These are phyloP conservation scores for Trypanosoma cruzi DNA, from an alignment of 208 protist genomes.

Conservation along the genomic window DNA sequence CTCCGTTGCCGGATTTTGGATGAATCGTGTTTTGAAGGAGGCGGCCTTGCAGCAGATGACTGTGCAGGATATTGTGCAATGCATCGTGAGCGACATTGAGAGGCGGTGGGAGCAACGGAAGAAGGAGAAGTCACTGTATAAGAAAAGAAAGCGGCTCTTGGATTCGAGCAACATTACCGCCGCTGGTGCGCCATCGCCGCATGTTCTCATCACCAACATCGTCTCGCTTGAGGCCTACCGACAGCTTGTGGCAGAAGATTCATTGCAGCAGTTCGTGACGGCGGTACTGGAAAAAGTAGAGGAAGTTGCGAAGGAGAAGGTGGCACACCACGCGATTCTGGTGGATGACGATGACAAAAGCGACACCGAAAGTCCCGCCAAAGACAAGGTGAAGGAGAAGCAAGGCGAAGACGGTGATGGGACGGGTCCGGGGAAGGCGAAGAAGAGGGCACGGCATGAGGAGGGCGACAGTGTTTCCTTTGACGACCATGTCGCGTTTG, in stretches of 20 bases:
- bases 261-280: conserved; percentile 30
- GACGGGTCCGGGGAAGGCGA: background rate
- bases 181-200: conserved; percentile 48
- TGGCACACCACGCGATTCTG: conserved; percentile 34
- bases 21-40: conserved; percentile 81
- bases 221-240: conserved; percentile 31
- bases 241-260: conserved; percentile 12
- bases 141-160: conserved; percentile 69
- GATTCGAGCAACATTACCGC: conserved; percentile 24
- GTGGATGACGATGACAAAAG: conserved; percentile 38
- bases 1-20: conserved; percentile 67
- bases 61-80: conserved; percentile 51
- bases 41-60: conserved; percentile 54
- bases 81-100: conserved; percentile 67
- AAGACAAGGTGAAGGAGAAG: background rate
- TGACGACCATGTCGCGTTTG: conserved; percentile 67
- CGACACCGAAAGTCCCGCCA: background rate
- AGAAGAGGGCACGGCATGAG: conserved; percentile 17
- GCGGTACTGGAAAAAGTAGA: conserved; percentile 48
- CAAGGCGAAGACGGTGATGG: background rate
- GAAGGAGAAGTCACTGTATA: conserved; percentile 54
- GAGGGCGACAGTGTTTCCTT: conserved; percentile 22
- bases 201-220: conserved; percentile 72
- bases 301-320: conserved; percentile 37
- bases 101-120: conserved; percentile 57